Conservation (phyloP, 257 asterid genomes). For the Nicotiana undulata region DNA sequence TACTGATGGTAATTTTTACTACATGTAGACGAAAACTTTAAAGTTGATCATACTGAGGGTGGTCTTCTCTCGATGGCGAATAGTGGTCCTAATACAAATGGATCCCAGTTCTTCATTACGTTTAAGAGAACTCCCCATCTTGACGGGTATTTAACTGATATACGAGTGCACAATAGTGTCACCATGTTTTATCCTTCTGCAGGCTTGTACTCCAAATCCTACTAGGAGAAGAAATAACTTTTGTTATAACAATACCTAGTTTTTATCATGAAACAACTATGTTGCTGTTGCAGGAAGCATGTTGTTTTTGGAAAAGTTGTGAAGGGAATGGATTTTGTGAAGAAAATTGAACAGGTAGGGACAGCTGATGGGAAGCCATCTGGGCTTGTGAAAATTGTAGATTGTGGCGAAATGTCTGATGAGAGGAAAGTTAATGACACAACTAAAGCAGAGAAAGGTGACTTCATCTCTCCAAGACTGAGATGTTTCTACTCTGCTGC, state of each 20-base stretch:
- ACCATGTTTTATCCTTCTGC: neutral
- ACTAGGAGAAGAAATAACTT: neutral
- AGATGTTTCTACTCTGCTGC: neutral
- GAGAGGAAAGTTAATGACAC: conserved; percentile 23
- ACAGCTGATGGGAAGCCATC: conserved; percentile 57
- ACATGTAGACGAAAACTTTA: conserved; percentile 82
- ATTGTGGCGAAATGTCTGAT: conserved; percentile 65
- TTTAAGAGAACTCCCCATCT: conserved; percentile 93
- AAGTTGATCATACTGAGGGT: conserved; percentile 57
- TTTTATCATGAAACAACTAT: neutral
- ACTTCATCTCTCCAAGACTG: neutral
- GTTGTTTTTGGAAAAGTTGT: conserved; percentile 96
- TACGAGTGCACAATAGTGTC: neutral
- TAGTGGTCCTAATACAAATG: conserved; percentile 89
- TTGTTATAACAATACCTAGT: neutral
- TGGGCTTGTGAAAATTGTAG: conserved; percentile 60
- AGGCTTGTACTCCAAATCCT: neutral
- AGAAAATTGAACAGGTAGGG: conserved; percentile 78
- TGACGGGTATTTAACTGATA: conserved; percentile 57
- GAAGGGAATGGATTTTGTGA: conserved; percentile 74
- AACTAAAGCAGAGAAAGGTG: conserved; percentile 60
- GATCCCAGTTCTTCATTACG: conserved; percentile 89
- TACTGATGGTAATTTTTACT: neutral
- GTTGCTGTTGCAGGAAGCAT: conserved; percentile 58
- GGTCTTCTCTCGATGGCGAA: conserved; percentile 99